Evolutionary conservation across 139 green algal species (phyloP).

Genomic region (Auxenochlorella pyrenoidosa): DNA sequence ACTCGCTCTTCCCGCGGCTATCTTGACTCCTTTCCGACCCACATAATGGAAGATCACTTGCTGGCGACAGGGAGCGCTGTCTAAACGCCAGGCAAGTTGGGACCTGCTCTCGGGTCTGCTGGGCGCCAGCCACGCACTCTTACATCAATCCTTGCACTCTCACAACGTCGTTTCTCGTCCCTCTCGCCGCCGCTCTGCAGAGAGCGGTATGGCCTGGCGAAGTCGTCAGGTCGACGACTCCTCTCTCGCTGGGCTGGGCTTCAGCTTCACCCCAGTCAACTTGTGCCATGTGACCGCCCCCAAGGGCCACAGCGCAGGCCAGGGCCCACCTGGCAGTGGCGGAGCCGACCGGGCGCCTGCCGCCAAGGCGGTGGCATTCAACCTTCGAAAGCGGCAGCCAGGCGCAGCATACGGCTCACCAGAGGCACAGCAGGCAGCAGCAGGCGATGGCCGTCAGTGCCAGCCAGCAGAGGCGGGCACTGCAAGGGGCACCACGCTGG

Average conservation of each 20-base stretch:
- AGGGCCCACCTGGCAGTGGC: background rate
- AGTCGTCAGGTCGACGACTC: background rate
- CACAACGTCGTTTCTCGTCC: too few species aligned
- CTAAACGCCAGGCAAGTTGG: too few species aligned
- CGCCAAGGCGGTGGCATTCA: slow-evolving; percentile 24
- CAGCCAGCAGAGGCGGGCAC: background rate
- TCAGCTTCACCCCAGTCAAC: background rate
- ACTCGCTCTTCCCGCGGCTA: too few species aligned
- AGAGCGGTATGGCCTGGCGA: too few species aligned
- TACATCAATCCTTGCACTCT: too few species aligned
- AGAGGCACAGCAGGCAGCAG: background rate
- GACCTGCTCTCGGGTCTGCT: too few species aligned
- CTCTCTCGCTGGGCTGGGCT: slow-evolving; percentile 17
- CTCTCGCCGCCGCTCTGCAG: too few species aligned
- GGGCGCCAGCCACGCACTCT: too few species aligned
- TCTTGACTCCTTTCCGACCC: too few species aligned
- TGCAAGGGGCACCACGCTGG: background rate
- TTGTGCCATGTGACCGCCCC: background rate
- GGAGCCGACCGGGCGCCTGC: background rate
- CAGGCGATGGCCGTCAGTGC: background rate
- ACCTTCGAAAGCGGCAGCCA: slow-evolving; percentile 6
- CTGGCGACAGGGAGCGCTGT: too few species aligned
- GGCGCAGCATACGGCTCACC: slow-evolving; percentile 17
- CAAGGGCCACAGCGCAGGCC: background rate
- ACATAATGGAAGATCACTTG: too few species aligned